Conservation (phyloP, 805 yeast species). For the Metschnikowia shivogae region DNA sequence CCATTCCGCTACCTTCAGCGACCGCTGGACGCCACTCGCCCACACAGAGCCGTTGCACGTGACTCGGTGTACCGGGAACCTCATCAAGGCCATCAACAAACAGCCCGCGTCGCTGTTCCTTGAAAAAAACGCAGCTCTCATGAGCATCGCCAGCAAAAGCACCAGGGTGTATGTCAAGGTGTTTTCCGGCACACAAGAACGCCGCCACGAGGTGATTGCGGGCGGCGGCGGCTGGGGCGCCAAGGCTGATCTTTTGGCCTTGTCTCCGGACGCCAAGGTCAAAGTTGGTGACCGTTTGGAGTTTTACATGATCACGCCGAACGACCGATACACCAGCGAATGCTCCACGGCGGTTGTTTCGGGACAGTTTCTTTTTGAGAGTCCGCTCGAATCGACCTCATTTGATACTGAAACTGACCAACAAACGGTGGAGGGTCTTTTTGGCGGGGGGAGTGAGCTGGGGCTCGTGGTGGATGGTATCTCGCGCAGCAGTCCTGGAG, state of each 20-base stretch:
- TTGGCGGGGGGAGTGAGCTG: conserved; percentile 18
- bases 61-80: conserved; percentile 52
- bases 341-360: conserved; percentile 6
- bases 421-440: conserved; percentile 12
- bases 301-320: conserved; percentile 44
- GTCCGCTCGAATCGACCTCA: conserved; percentile 28
- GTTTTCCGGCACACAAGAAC: conserved; percentile 8
- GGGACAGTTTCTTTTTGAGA: conserved; percentile 24
- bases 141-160: conserved; percentile 39
- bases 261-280: conserved; percentile 53
- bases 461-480: conserved; percentile 14
- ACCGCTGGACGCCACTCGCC: conserved; percentile 33
- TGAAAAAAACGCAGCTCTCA: conserved; percentile 41
- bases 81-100: conserved; percentile 53
- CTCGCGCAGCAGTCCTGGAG: conserved; percentile 17
- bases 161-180: conserved; percentile 40
- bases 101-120: conserved; percentile 55
- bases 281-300: conserved; percentile 43
- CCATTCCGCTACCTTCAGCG: conserved; percentile 14
- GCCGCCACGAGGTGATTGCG: conserved; percentile 53
- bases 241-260: conserved; percentile 59
- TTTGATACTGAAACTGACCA: conserved; percentile 11
- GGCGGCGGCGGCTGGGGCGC: conserved; percentile 81
- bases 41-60: conserved; percentile 32
- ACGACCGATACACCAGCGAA: conserved; percentile 18